A percentile compares a stretch with the other conserved stretches of the same genome.
Conservation (phyloP, 257 asterid genomes). For the Jacaranda mimosifolia region DNA sequence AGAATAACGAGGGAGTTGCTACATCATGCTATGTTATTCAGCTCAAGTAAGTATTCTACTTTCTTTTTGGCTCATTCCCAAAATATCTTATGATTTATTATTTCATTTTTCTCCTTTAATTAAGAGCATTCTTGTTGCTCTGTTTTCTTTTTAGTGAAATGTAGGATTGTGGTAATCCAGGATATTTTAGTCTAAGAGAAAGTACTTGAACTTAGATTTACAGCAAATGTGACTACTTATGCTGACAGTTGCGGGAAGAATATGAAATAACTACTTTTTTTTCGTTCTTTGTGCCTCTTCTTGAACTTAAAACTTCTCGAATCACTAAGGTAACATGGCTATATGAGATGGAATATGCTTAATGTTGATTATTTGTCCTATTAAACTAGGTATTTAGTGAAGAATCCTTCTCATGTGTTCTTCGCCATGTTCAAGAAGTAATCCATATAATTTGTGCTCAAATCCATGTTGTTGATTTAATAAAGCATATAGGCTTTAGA, state of each 20-base stretch:
- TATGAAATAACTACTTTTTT: no score
- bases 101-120: neutral
- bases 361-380: neutral
- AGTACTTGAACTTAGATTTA: neutral
- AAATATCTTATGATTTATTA: neutral
- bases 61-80: neutral
- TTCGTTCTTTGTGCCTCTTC: neutral
- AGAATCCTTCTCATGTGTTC: neutral
- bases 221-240: neutral
- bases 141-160: neutral
- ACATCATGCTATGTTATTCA: neutral
- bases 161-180: neutral
- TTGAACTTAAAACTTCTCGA: neutral
- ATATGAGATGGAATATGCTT: neutral
- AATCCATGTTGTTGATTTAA: no score
- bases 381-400: neutral
- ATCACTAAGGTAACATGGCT: neutral
- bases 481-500: no score
- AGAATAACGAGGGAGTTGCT: neutral
- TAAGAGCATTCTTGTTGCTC: neutral
- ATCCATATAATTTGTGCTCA: no score
- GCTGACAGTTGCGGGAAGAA: neutral
- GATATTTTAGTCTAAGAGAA: neutral
- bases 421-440: no score
- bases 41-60: neutral